Conservation (phyloP, 176 grass and related monocot genomes). For the Oropetium thomaeum region DNA sequence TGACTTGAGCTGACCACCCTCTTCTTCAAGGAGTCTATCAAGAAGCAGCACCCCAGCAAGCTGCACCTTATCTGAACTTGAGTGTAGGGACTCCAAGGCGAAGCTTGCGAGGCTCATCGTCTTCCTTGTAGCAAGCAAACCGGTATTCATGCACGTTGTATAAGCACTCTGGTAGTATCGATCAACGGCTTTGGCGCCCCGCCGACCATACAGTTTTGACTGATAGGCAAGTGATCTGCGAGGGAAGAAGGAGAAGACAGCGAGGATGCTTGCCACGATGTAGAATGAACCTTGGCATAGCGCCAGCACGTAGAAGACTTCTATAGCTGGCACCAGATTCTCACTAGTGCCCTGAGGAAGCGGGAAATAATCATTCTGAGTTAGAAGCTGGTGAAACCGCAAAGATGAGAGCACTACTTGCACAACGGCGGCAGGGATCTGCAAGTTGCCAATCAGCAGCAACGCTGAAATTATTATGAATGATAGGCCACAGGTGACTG, state of each 20-base stretch:
- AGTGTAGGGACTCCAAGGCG: neutral
- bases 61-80: too few species aligned
- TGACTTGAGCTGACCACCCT: too few species aligned
- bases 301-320: neutral
- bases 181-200: neutral
- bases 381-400: accelerated
- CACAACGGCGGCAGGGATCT: neutral
- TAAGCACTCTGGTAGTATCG: neutral
- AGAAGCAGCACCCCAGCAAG: too few species aligned
- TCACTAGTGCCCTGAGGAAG: neutral
- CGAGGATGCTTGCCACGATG: neutral
- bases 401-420: neutral
- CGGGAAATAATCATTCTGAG: neutral
- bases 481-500: too few species aligned
- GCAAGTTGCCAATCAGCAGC: neutral
- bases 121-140: neutral
- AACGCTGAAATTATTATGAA: neutral
- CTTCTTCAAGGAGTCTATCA: too few species aligned
- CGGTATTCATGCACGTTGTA: neutral
- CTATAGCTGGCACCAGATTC: neutral
- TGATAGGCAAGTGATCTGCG: neutral
- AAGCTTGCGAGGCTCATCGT: neutral
- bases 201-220: neutral
- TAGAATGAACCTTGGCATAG: slow-evolving; percentile 7
- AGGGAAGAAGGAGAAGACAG: neutral